Base-by-base conservation (phyloP, 108 stramenopile species). In the Mediolabrus comicus region DNA sequence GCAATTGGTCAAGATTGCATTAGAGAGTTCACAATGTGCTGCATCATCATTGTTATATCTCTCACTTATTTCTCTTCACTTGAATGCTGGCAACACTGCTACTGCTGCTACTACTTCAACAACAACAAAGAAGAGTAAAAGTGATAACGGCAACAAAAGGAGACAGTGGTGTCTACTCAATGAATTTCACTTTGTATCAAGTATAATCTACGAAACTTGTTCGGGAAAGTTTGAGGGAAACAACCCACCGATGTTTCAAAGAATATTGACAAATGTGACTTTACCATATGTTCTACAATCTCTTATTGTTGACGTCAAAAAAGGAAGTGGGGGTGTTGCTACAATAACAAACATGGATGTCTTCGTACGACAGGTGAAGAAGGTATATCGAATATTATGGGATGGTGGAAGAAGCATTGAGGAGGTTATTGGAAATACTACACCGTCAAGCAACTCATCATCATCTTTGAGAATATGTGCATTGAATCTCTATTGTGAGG, bases 321-420 rank as follows among this genome's bases (percentile, higher is more conserved):
- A 38, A 24, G 27, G 29, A 36, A 35, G 62, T 0, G 56, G 11
- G 2, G 35, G 30, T 16, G 64, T 16, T 6, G 43, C n/a, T 30
- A 32, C 64, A 32, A 32, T 29, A 28, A 53, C 62, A 32, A 62
- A 62, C 24, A 61, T n/a, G 3, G 71, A 71, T 55, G 60, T 53
- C 4, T 12, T 69, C n/a, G n/a, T n/a, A 46, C 62, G 62, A 6
- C 67, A 67, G 59, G 75, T 62, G 13, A 77, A 58, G 49, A 64
- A 68, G 31, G 67, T 59, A 46, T 77, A 65, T 55, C 68, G 75
- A 11, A 39, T 77, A 34, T 27, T 77, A 29, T 77, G 75, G 75
- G 75, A 77, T 58, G 75, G 75, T 25, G 75, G 63, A 13, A 33
- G 56, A 17, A 65, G 38, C 25, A 33, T 65, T 3, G 64, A 73